Base-by-base conservation (phyloP, 495 filamentous ascomycete species). In the Aspergillus olivimuriae region DNA sequence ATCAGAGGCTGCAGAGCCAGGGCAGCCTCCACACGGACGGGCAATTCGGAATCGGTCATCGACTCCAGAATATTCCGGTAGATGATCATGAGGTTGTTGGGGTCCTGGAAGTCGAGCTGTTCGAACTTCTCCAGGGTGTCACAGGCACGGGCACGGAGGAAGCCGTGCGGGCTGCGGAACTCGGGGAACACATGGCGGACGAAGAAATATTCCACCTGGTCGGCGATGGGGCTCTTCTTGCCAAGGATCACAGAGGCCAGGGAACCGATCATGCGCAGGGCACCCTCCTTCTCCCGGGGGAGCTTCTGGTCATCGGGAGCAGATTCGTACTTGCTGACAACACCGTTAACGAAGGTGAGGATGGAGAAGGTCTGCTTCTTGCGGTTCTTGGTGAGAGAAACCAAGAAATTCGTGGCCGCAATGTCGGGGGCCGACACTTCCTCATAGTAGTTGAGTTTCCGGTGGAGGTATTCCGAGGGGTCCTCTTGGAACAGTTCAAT, bases 141-240 rank as follows among this genome's bases (percentile, higher is more conserved):
- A 61, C 92, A 98, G 43, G 92, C 94, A 47, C 92, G 86, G 18
- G 92, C 92, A 43, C 92, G 82, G 37, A 98, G 81, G 72, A 88
- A 98, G 16, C 94, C 94, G 54, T 95, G 86, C 14, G 83, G 78
- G 61, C 87, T 95, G 47, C 86, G 80, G 73, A 98, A 98, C 57
- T 98, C 94, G 8, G 92, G 92, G 72, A 98, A 97, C 44, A 98
- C 92, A 51, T 96, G 92, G 39, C 92, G 85, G 41, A 97, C 89
- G 48, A 98, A 86, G 75, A 98, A 98, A 58, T 92, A 95, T 66
- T 98, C 92, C n/a, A 96, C 91, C 68, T 96, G 88, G 52, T 94
- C 84, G 28, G 92, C 92, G 52, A 98, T 94, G 9, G 92, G 92
- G 60, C 89, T 95, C 73, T 95, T 95, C 74, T 97, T 98, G 39